Percentiles rank a stretch among this genome's conserved stretches.
These are phyloP conservation scores for Phytophthora constricta DNA, from an alignment of 352 stramenopile species.

Conservation along the genomic window DNA sequence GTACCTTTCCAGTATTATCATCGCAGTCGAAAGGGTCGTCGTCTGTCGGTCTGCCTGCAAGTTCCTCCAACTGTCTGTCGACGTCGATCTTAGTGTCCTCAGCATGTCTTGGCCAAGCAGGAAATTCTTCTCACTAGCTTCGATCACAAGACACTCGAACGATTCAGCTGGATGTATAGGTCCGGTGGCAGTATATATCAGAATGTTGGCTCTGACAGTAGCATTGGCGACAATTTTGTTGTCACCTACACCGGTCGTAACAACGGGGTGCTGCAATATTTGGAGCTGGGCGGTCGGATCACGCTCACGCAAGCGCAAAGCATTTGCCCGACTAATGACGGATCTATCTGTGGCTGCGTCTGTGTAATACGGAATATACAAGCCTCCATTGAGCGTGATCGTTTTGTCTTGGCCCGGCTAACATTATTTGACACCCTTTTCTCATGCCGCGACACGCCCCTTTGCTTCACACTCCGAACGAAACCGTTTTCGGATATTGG, in stretches of 20 bases:
- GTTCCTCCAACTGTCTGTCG: neutral
- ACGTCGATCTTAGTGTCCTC: neutral
- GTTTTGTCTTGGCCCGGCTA: neutral
- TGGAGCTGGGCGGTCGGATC: neutral
- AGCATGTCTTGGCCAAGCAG: neutral
- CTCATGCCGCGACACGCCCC: no score
- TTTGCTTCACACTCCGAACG: neutral
- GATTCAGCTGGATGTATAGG: neutral
- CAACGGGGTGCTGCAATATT: neutral
- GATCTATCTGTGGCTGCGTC: neutral
- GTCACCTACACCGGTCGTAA: neutral
- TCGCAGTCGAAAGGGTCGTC: neutral
- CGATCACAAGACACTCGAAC: neutral
- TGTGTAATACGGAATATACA: neutral
- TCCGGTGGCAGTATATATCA: neutral
- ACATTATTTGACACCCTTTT: no score
- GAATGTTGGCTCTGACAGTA: neutral
- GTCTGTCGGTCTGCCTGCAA: neutral
- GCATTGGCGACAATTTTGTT: neutral
- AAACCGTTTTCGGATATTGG: neutral
- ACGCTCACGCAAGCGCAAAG: neutral
- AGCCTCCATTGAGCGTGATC: neutral
- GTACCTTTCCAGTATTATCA: neutral
- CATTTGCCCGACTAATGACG: neutral
- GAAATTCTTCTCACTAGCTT: neutral